Evolutionary conservation across 305 asterid species (phyloP).

Genomic region (Rubia tinctorum): DNA sequence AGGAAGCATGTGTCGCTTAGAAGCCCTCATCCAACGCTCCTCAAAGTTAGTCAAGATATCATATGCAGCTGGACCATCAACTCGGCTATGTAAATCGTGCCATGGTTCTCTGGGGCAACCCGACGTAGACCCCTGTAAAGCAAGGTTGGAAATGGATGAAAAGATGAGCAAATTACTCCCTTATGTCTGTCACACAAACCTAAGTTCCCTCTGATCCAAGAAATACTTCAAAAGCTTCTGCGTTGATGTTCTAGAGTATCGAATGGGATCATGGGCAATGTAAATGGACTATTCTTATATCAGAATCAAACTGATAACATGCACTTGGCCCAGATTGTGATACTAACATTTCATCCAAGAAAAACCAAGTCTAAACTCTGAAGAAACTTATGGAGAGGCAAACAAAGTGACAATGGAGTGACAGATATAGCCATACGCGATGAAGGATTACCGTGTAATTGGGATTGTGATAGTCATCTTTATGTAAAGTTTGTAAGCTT

Average conservation of each 20-base stretch:
- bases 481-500: slow-evolving; percentile 68
- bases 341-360: background rate
- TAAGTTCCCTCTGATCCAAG: background rate
- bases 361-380: background rate
- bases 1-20: slow-evolving; percentile 54
- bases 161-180: background rate
- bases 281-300: slow-evolving; percentile 1
- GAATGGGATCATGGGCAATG: background rate
- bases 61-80: slow-evolving; percentile 92
- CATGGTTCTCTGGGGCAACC: slow-evolving; percentile 98
- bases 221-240: background rate
- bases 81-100: slow-evolving; percentile 84
- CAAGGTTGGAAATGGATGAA: background rate
- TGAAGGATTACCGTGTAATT: slow-evolving; percentile 57
- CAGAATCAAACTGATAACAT: slow-evolving; percentile 4
- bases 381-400: background rate
- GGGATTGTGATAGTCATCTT: slow-evolving; percentile 86
- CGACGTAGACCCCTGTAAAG: slow-evolving; percentile 51
- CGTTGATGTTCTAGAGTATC: background rate
- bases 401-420: background rate
- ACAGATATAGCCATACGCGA: background rate
- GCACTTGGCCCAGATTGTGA: background rate
- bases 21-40: slow-evolving; percentile 86
- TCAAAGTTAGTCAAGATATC: slow-evolving; percentile 81
- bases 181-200: background rate